Base-by-base conservation (phyloP, 257 asterid species). In the Scutellaria baicalensis region DNA sequence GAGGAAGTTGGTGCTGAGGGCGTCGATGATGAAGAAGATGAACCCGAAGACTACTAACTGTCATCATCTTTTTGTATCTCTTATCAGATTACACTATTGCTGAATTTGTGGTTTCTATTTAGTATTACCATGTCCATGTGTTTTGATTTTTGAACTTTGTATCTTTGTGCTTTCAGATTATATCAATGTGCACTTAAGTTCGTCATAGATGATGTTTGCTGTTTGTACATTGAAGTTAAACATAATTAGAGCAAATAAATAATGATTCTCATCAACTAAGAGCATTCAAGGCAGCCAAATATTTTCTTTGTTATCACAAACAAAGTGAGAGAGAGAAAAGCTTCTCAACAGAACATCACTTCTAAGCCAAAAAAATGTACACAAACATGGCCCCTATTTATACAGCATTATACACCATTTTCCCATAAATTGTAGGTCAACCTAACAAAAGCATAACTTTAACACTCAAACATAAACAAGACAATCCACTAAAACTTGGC, bases 1-100 rank as follows among this genome's bases (percentile, higher is more conserved):
- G 96, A 90, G 76, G 97, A 90, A 80, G 96, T 90, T 55, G 97
- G 97, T 14, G 94, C 95, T 10, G 97, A 90, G 74, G 96, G 92
- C 18, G 90, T 78, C 1, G 96, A 86, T 59, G 97, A 86, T 59
- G 97, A 86, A 2, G 97, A 88, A 63, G 97, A 88, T 21, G 96
- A 85, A 33, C 81, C 77, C 6, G 96, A 86, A 16, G 96, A 90
- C 40, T 85, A 86, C 64, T 84, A 75, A 78, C 49, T 35, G 20
- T 35, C 40, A 12, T 9, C 9, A 9, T 7, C 52, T 3, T 56
- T 5, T 56, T 51, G 58, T 18, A 20, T 6, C 36, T 52, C 12
- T 52, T 52, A 52, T 52, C 59, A 9, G 6, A 10, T 17, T 12
- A n/a, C 0, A 5, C 10, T 0, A 54, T 54, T 60, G 68, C 5